Evolutionary conservation across 2,329 filamentous ascomycete genomes (phyloP), one percentile per base, ranked within the genome.

Genomic region (Fusarium brachygibbosum): DNA sequence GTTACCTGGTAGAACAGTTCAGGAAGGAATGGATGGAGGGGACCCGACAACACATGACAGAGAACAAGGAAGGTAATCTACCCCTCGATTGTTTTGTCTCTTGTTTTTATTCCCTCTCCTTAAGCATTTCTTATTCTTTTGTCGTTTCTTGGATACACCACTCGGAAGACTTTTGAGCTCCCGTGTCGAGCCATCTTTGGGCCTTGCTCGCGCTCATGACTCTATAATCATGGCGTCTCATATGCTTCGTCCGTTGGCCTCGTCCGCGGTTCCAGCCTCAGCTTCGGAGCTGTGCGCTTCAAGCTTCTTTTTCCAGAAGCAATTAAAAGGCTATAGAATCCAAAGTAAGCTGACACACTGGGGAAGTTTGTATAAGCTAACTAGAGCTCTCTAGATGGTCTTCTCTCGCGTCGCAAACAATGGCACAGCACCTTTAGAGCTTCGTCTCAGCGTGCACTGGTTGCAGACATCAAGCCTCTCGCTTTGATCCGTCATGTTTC

Each of bases 401-500:
- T 74, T 29, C 62, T 69, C 31, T 63, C 70, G 34, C 76, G 76
- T 40, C 77, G 77, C 41, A 72, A 66, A 53, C 77, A 80, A 66
- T 83, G 82, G 81, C 79, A 82, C 66, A 78, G 75, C 66, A 79
- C 80, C 21, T 58, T 74, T 21, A 66, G 71, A 28, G 68, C 75
- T 32, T 61, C 65, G 19, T 63, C 74, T 51, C 75, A 74, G 45
- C 72, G 68, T 40, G 74, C 74, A 60, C 64, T 75, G 21, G 74
- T 76, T 17, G 68, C 75, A 19, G 74, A 74, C 31, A 58, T 72
- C 17, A 79, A 74, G 58, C 69, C 79, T 32, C 72, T 83, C 17
- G 77, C 81, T 49, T 74, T 82, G 35, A 77, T 81, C 55, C 82
- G 80, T 29, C 77, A 80, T 78, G 78, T 78, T 14, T 81, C 81